Evolutionary conservation across 1,284 basidiomycete species (phyloP), one percentile per base, ranked within the genome.

Genomic region (Neonothopanus nambi): DNA sequence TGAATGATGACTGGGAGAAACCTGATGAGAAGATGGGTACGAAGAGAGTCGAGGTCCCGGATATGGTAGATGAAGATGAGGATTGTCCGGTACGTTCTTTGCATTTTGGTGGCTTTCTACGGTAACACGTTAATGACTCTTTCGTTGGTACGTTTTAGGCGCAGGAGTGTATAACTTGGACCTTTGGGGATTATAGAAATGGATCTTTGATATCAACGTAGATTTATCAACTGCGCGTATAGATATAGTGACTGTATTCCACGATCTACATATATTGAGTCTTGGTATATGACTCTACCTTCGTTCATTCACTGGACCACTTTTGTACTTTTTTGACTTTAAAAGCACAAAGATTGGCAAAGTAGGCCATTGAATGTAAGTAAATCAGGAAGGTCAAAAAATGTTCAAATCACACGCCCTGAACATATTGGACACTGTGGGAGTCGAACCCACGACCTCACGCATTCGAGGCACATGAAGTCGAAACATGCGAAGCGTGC

Each of bases 1-100:
- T 93, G 11, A 70, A 76, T 23, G 73, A 82, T 41, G 85, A 91
- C 38, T 82, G 85, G 77, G 76, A 81, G 20, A 72, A 70, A 56
- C 64, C 61, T 7, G 68, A 68, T 24, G 68, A 55, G 44, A 41
- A 59, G 8, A 55, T 69, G 1, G 69, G 75, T 37, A 68, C 67
- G 1, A 61, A 68, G 3, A 67, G 57, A 37, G 33, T 59, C 8
- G 58, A 70, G 1, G 70, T 76, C 24, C 71, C 71, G 0, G 63
- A 70, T 4, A 20, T 54, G 15, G 72, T 75, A 59, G 73, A 72
- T 45, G 71, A 70, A 20, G 63, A 72, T 23, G 61, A 58, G 8
- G 70, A 72, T 51, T 68, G 71, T 54, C 54, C 66, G 36, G 68
- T 69, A 44, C 23, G 66, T 63, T 4, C 3, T 18, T n/a, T 28